These are phyloP conservation scores for Annulohypoxylon bovei DNA, from an alignment of 495 filamentous ascomycete species.

Conservation along the genomic window DNA sequence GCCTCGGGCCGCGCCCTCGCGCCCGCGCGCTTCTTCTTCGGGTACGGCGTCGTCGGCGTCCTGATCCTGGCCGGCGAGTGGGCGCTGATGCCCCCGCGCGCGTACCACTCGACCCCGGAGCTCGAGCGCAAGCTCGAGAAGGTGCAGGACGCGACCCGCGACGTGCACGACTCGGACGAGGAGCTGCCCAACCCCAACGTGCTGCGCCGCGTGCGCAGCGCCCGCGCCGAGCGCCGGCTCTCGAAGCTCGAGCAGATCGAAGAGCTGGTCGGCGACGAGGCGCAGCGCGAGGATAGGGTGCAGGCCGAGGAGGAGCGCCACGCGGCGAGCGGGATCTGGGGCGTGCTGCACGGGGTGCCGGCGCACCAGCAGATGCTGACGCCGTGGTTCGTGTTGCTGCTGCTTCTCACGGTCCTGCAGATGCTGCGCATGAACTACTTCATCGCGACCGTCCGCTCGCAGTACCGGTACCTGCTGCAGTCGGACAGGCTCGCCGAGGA, in stretches of 20 bases:
- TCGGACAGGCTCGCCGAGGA: slow-evolving; percentile 50
- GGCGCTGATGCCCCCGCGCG: slow-evolving; percentile 68
- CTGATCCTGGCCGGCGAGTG: slow-evolving; percentile 65
- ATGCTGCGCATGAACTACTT: slow-evolving; percentile 67
- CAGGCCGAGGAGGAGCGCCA: slow-evolving; percentile 65
- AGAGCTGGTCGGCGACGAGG: slow-evolving; percentile 54
- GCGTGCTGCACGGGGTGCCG: slow-evolving; percentile 58
- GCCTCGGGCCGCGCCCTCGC: slow-evolving; percentile 59
- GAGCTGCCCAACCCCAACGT: slow-evolving; percentile 46
- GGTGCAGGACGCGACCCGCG: slow-evolving; percentile 42
- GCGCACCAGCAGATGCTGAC: slow-evolving; percentile 58
- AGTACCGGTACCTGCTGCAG: slow-evolving; percentile 57
- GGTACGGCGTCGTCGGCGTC: slow-evolving; percentile 67
- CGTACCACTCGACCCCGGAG: slow-evolving; percentile 69
- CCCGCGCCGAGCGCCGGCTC: slow-evolving; percentile 45
- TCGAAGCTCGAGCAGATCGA: slow-evolving; percentile 53
- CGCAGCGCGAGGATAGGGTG: slow-evolving; percentile 55
- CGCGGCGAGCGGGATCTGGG: slow-evolving; percentile 60
- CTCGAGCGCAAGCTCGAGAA: slow-evolving; percentile 58
- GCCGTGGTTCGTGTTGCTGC: slow-evolving; percentile 61
- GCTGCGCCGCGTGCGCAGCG: slow-evolving; percentile 49
- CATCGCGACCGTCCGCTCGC: slow-evolving; percentile 60
- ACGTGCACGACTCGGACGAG: slow-evolving; percentile 53
- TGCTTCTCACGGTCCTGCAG: slow-evolving; percentile 61
- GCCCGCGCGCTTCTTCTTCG: slow-evolving; percentile 71